Base-by-base conservation (phyloP, 2,329 filamentous ascomycete genomes). In the Tympanopsis confertula region DNA sequence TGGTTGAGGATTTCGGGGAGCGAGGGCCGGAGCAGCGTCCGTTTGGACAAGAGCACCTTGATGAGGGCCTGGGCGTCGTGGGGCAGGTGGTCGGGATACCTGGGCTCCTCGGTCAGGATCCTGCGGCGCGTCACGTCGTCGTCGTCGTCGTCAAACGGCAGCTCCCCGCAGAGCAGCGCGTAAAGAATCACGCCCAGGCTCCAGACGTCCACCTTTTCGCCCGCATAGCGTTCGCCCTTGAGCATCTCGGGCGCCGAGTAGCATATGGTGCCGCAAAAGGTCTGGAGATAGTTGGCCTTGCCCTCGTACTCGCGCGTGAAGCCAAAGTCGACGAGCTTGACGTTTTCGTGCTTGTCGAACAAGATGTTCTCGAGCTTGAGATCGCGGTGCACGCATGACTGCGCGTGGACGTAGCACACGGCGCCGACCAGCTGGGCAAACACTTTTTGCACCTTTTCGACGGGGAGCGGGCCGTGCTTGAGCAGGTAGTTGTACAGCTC, bases 161-260 rank as follows among this genome's bases (percentile, higher is more conserved):
- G 68, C 58, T 91, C 86, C 39, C 86, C 86, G 44, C 81, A 86
- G 19, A 93, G 64, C 41, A 93, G 63, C 36, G 86, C 85, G 52
- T 88, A 91, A 1, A 91, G 66, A 42, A 93, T 91, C 39, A 93
- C 81, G 12, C 86, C 85, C 46, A 93, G 56, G 51, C 86, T 91
- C 86, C 86, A 98, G 4, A 98, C 87, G 52, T 98, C 91, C 36
- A 98, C 89, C 63, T 95, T 96, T 63, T 95, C 87, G 19, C 87
- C 89, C 0, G 88, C 91, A 55, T 98, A 98, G 58, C 94, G 96
- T 58, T 98, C 91, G 28, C 88, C 91, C 57, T 91, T 94, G 29
- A 98, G 70, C 91, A 98, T 98, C 59, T 98, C 91, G 2, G 91
- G 91, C 2, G 91, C 91, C 39, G 87, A 94, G 60, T 98, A 98